Evolutionary conservation across 345 rosid genomes (phyloP).

Genomic region (Brassica cretica): DNA sequence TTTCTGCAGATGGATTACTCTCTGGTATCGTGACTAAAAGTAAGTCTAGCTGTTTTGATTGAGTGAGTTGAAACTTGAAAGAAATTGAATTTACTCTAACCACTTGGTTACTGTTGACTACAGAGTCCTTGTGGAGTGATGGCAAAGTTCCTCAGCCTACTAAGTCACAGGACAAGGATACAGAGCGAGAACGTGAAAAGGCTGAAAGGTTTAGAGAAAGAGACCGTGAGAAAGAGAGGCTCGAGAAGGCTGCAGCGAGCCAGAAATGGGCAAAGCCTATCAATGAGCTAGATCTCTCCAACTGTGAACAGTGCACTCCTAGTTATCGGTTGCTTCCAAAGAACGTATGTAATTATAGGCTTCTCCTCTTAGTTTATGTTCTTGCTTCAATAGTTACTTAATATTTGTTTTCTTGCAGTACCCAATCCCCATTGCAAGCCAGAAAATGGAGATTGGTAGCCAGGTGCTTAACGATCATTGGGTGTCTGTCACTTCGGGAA

Average conservation of each 20-base stretch:
- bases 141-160: conserved; percentile 65
- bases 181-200: conserved; percentile 63
- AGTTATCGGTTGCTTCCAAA: conserved; percentile 96
- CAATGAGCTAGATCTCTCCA: conserved; percentile 90
- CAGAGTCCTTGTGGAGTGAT: conserved; percentile 65
- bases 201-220: conserved; percentile 67
- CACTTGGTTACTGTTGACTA: conserved; percentile 31
- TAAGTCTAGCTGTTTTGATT: conserved; percentile 46
- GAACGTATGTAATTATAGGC: conserved; percentile 50
- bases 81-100: not conserved
- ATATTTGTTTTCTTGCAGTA: conserved; percentile 58
- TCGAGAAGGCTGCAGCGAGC: conserved; percentile 74
- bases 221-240: conserved; percentile 81
- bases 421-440: conserved; percentile 76
- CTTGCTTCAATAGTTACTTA: conserved; percentile 26
- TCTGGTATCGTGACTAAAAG: conserved; percentile 83
- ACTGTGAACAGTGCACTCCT: conserved; percentile 96
- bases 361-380: conserved; percentile 1
- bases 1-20: conserved; percentile 76
- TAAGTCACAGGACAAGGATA: conserved; percentile 71
- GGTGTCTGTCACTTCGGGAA: conserved; percentile 98
- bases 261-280: conserved; percentile 82
- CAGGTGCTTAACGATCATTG: conserved; percentile 92
- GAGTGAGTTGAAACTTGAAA: not conserved
- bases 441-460: conserved; percentile 77